phyloP scores from a whole-genome alignment of 1,284 basidiomycete genomes.

The Apiotrichum gamsii region DNA sequence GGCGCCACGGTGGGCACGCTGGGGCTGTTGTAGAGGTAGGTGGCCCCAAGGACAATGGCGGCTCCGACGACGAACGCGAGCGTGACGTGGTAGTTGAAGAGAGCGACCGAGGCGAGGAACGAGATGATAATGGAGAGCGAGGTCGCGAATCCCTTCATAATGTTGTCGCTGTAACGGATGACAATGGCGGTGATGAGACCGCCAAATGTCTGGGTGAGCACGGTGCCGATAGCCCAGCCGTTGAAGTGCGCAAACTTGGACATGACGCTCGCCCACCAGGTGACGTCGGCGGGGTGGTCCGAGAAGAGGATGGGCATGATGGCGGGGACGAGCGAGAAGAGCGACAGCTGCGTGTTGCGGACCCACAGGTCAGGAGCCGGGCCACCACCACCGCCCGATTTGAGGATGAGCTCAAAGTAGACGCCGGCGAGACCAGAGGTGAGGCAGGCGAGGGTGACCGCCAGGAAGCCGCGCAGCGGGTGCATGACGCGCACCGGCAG shows the following conservation, averaged over 20 bases:
- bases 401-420: slow-evolving; percentile 97
- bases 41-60: slow-evolving; percentile 72
- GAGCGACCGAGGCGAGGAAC: slow-evolving; percentile 77
- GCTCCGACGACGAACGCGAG: slow-evolving; percentile 77
- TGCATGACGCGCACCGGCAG: slow-evolving; percentile 52
- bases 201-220: slow-evolving; percentile 78
- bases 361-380: slow-evolving; percentile 72
- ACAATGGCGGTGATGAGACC: slow-evolving; percentile 77
- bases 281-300: slow-evolving; percentile 30
- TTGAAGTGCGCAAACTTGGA: slow-evolving; percentile 57
- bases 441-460: slow-evolving; percentile 85
- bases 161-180: slow-evolving; percentile 52
- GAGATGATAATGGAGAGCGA: slow-evolving; percentile 87
- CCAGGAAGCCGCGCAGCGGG: slow-evolving; percentile 71
- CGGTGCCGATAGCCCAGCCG: slow-evolving; percentile 84
- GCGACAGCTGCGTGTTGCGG: slow-evolving; percentile 90
- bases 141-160: slow-evolving; percentile 82
- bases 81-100: slow-evolving; percentile 83
- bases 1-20: slow-evolving; percentile 18
- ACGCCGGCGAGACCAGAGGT: slow-evolving; percentile 97
- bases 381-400: slow-evolving; percentile 54
- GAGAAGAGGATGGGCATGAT: slow-evolving; percentile 71
- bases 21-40: slow-evolving; percentile 79
- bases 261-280: slow-evolving; percentile 29
- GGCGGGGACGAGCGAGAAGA: slow-evolving; percentile 88